A percentile compares a stretch with the other conserved stretches of the same genome.
Conservation (phyloP, 2,329 filamentous ascomycete species). For the Exophiala oligosperma region DNA sequence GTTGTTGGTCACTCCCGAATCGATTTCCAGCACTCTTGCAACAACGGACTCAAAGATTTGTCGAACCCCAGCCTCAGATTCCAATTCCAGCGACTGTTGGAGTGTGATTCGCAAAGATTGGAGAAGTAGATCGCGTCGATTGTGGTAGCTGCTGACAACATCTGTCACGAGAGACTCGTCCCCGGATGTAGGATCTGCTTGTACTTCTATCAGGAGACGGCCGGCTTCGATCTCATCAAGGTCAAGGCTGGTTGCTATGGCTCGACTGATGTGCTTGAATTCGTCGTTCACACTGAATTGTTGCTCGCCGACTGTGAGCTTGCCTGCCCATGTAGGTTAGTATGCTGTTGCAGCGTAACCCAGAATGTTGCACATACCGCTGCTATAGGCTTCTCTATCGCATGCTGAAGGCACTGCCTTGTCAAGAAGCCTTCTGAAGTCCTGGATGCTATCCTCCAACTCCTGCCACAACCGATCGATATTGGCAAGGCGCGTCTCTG, state of each 20-base stretch:
- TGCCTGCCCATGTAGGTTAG: slow-evolving; percentile 55
- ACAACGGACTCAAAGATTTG: slow-evolving; percentile 52
- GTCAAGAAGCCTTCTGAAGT: slow-evolving; percentile 71
- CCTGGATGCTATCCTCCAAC: slow-evolving; percentile 66
- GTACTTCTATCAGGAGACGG: slow-evolving; percentile 69
- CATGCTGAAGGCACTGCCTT: slow-evolving; percentile 72
- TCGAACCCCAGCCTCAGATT: slow-evolving; percentile 52
- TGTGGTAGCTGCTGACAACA: slow-evolving; percentile 84
- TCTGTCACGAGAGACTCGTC: slow-evolving; percentile 74
- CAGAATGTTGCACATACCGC: slow-evolving; percentile 16
- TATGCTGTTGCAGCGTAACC: slow-evolving; percentile 2
- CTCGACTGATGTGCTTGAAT: slow-evolving; percentile 79
- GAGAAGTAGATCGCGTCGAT: slow-evolving; percentile 77
- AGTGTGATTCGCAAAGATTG: slow-evolving; percentile 81
- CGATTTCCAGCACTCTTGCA: slow-evolving; percentile 59
- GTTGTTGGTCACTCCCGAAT: slow-evolving; percentile 47
- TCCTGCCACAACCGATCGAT: slow-evolving; percentile 66
- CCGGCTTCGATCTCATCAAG: slow-evolving; percentile 87
- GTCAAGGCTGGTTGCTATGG: slow-evolving; percentile 83
- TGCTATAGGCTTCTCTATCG: slow-evolving; percentile 25
- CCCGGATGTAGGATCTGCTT: slow-evolving; percentile 58
- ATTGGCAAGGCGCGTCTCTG: slow-evolving; percentile 68
- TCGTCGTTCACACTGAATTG: slow-evolving; percentile 81
- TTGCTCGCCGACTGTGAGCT: slow-evolving; percentile 68
- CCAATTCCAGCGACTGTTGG: slow-evolving; percentile 64